These are phyloP conservation scores for Dictyophora rubrovolvata DNA, from an alignment of 768 basidiomycete species.

Conservation along the genomic window DNA sequence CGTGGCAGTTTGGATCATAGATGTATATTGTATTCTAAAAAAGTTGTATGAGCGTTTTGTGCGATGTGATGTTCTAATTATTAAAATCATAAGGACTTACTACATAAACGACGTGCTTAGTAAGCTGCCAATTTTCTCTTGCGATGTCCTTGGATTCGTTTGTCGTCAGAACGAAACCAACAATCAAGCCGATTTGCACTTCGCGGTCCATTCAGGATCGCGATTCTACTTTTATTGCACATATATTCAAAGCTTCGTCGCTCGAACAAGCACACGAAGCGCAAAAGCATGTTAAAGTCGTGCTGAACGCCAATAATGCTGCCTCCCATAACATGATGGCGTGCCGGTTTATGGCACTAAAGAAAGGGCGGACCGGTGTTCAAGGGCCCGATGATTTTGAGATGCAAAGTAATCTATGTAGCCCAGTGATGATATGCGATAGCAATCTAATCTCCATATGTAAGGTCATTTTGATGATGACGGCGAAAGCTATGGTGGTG, in stretches of 20 bases:
- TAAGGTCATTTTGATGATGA: conserved; percentile 54
- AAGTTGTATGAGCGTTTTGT: background rate
- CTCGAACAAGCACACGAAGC: conserved; percentile 40
- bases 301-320: conserved; percentile 46
- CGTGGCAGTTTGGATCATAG: conserved; percentile 9
- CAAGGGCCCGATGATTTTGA: conserved; percentile 70
- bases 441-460: background rate
- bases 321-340: conserved; percentile 68
- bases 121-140: background rate
- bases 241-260: conserved; percentile 46
- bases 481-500: conserved; percentile 65
- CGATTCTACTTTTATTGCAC: conserved; percentile 60
- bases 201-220: conserved; percentile 73
- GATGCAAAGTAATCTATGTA: conserved; percentile 27
- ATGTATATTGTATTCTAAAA: background rate
- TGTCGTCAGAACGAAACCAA: conserved; percentile 33
- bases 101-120: background rate
- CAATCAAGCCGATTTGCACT: conserved; percentile 37
- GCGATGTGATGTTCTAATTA: background rate
- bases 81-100: background rate
- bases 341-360: conserved; percentile 70
- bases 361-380: conserved; percentile 53
- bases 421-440: background rate
- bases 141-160: conserved; percentile 38
- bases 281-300: conserved; percentile 42